Evolutionary conservation across 1,284 basidiomycete species (phyloP).

Genomic region (Marasmius sp.): DNA sequence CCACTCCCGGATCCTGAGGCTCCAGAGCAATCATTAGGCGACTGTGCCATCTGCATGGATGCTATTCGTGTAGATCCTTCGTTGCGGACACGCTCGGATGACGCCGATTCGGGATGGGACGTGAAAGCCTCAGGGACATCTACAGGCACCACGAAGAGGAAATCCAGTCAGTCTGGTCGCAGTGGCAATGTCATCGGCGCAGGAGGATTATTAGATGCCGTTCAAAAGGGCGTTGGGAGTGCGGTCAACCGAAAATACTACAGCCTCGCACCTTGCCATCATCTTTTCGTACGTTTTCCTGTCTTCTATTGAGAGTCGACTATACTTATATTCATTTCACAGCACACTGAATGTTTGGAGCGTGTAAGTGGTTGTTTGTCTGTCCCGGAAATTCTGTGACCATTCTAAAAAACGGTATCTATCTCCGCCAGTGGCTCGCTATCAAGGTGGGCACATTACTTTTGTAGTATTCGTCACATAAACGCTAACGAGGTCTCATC

Average conservation of each 20-base stretch:
- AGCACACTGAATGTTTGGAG: slow-evolving; percentile 87
- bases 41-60: slow-evolving; percentile 92
- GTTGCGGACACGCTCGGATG: slow-evolving; percentile 26
- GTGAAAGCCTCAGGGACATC: slow-evolving; percentile 20
- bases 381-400: background rate
- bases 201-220: slow-evolving; percentile 38
- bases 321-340: slow-evolving; percentile 7
- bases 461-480: background rate
- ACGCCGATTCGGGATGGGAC: slow-evolving; percentile 22
- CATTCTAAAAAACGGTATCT: background rate
- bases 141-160: slow-evolving; percentile 18
- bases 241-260: slow-evolving; percentile 62
- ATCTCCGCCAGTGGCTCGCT: slow-evolving; percentile 68
- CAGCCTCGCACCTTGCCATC: slow-evolving; percentile 86
- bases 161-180: slow-evolving; percentile 26
- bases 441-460: slow-evolving; percentile 64
- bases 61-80: slow-evolving; percentile 62
- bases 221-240: slow-evolving; percentile 44
- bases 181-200: slow-evolving; percentile 26
- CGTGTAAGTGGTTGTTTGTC: slow-evolving; percentile 39
- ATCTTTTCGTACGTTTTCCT: slow-evolving; percentile 74
- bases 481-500: background rate
- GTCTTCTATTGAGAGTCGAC: background rate
- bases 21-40: slow-evolving; percentile 70
- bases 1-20: slow-evolving; percentile 72